Evolutionary conservation across 345 rosid genomes (phyloP).

Genomic region (Cardamine occulta): DNA sequence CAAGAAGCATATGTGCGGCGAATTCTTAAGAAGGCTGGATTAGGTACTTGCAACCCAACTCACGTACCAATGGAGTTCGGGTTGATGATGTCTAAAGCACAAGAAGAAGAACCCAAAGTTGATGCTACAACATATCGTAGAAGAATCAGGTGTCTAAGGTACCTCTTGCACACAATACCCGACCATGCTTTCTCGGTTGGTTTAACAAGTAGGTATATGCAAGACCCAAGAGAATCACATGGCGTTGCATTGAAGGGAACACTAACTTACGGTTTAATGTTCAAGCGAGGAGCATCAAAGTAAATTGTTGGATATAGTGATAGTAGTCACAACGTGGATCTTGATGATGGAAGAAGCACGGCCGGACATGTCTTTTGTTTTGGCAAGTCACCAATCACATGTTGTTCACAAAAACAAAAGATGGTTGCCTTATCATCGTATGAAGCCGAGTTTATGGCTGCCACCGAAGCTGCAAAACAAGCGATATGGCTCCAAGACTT

Average conservation of each 20-base stretch:
- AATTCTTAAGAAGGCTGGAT: background rate
- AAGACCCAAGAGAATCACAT: background rate
- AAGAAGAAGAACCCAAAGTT: background rate
- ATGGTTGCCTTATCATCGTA: background rate
- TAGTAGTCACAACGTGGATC: no score
- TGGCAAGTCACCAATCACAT: no score
- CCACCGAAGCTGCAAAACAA: background rate
- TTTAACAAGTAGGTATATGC: background rate
- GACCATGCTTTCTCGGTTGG: background rate
- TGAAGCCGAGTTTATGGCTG: conserved; percentile 4
- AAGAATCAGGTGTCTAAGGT: background rate
- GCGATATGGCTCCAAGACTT: background rate
- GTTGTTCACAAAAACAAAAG: no score
- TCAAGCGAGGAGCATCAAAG: background rate
- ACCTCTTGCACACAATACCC: background rate
- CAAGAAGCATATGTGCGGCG: background rate
- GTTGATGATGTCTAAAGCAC: background rate
- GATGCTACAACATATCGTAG: background rate
- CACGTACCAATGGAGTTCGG: background rate
- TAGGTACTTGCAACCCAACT: background rate
- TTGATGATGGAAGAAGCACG: no score
- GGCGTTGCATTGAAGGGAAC: background rate
- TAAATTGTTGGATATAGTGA: no score
- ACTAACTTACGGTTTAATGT: background rate
- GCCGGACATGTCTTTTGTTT: no score